phyloP scores from a whole-genome alignment of 2,329 filamentous ascomycete species.

The Fusarium sambucinum region DNA sequence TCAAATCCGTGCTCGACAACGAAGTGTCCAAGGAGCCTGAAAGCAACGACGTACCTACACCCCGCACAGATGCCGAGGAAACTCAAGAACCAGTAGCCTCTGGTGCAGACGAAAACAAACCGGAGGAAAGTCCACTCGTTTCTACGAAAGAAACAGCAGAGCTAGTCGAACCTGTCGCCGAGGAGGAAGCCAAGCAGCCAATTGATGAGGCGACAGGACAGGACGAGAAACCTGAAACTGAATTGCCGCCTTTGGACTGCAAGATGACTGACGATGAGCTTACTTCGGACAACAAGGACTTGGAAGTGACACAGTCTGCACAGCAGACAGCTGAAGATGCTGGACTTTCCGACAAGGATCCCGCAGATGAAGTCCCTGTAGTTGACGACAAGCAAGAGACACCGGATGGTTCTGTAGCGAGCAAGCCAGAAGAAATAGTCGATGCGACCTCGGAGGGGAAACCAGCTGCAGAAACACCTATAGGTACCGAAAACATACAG shows the following conservation, averaged over 20 bases:
- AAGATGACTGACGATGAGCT: slow-evolving; percentile 1
- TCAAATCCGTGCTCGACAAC: not conserved
- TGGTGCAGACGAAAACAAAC: slow-evolving; percentile 12
- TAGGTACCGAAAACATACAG: not conserved
- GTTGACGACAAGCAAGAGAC: slow-evolving; percentile 14
- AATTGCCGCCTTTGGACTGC: not conserved
- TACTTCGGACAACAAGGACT: slow-evolving; percentile 3
- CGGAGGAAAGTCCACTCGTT: slow-evolving; percentile 10
- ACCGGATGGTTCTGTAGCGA: not conserved
- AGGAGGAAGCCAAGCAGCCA: slow-evolving; percentile 10
- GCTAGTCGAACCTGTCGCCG: slow-evolving; percentile 2
- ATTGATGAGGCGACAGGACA: slow-evolving; percentile 7
- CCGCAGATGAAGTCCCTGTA: slow-evolving; percentile 1
- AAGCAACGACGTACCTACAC: not conserved
- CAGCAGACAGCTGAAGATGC: slow-evolving; percentile 7
- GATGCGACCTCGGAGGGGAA: slow-evolving; percentile 16
- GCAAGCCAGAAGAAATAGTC: slow-evolving; percentile 14
- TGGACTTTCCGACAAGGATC: slow-evolving; percentile 1
- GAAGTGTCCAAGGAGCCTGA: slow-evolving; percentile 21
- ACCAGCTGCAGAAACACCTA: not conserved
- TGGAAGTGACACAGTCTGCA: not conserved
- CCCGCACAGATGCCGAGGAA: slow-evolving; percentile 8
- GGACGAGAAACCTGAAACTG: slow-evolving; percentile 2
- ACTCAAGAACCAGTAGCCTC: slow-evolving; percentile 5
- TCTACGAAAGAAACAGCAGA: slow-evolving; percentile 10